Percentiles rank a stretch among this genome's conserved stretches.
phyloP scores from a whole-genome alignment of 768 basidiomycete species.

The Russula dissimulans region DNA sequence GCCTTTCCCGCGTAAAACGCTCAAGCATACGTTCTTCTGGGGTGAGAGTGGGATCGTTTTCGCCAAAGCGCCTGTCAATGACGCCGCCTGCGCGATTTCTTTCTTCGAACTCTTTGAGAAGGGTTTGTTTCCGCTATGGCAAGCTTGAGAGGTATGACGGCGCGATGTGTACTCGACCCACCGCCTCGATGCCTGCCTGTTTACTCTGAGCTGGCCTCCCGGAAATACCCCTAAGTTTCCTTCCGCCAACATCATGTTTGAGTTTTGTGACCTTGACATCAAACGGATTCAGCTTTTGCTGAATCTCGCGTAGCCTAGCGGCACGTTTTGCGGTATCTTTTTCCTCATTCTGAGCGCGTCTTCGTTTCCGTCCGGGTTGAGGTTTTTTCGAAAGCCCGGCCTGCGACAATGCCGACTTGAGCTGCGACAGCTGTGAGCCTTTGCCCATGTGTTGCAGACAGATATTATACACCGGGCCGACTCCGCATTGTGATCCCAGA shows the following conservation, averaged over 20 bases:
- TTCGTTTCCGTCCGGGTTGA: conserved; percentile 58
- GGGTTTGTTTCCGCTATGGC: conserved; percentile 69
- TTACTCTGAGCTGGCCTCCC: conserved; percentile 86
- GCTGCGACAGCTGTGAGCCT: conserved; percentile 84
- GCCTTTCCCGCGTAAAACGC: conserved; percentile 87
- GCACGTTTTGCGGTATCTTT: conserved; percentile 78
- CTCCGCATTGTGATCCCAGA: neutral
- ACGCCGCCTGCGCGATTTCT: conserved; percentile 81
- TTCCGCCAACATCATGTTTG: conserved; percentile 87
- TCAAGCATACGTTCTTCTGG: conserved; percentile 95
- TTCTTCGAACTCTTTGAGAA: conserved; percentile 81
- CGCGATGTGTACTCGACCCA: conserved; percentile 43
- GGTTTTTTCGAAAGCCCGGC: conserved; percentile 66
- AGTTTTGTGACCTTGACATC: conserved; percentile 87
- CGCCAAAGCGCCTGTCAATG: conserved; percentile 91
- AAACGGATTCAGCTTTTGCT: conserved; percentile 84
- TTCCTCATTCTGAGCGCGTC: conserved; percentile 48
- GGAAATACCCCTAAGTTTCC: conserved; percentile 71
- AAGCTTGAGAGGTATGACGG: conserved; percentile 1
- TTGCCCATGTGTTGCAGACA: conserved; percentile 44
- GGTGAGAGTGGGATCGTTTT: conserved; percentile 87
- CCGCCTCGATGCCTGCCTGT: conserved; percentile 71
- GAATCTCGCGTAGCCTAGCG: conserved; percentile 73
- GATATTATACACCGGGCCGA: neutral
- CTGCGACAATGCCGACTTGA: conserved; percentile 73